These are phyloP conservation scores for Phycomyces blakesleeanus DNA, from an alignment of 192 early-diverging fungal species.

Conservation along the genomic window DNA sequence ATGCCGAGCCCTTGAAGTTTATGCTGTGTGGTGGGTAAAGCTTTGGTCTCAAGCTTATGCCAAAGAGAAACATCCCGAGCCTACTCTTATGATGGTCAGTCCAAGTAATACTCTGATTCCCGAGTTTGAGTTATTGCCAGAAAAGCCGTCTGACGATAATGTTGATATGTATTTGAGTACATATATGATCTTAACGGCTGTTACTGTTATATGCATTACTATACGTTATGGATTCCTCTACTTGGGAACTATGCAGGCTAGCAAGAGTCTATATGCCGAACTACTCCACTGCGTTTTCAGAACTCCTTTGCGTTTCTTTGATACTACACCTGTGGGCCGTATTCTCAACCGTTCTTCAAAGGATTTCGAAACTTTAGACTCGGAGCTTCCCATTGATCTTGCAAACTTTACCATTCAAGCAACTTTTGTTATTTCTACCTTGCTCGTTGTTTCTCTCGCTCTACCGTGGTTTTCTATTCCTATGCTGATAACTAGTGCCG, in stretches of 20 bases:
- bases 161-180: too few relatives aligned
- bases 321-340: conserved; percentile 75
- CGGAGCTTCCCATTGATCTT: conserved; percentile 13
- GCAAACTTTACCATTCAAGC: conserved; percentile 7
- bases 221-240: conserved; percentile 40
- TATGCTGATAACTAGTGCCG: background rate
- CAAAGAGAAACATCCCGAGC: background rate
- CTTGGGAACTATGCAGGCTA: conserved; percentile 49
- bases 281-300: conserved; percentile 52
- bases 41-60: conserved; percentile 39
- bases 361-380: conserved; percentile 53
- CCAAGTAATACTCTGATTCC: too few relatives aligned
- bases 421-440: conserved; percentile 7
- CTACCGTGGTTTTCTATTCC: conserved; percentile 9
- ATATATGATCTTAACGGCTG: too few relatives aligned
- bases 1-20: conserved; percentile 40
- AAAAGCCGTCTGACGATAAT: too few relatives aligned
- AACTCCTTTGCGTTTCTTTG: conserved; percentile 75
- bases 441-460: conserved; percentile 3
- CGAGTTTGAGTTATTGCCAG: too few relatives aligned
- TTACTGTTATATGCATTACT: conserved; percentile 40
- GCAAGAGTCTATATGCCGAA: conserved; percentile 47
- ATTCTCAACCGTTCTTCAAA: conserved; percentile 81
- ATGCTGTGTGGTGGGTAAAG: conserved; percentile 38
- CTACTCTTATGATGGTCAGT: background rate